Conservation (phyloP, 2,329 filamentous ascomycete genomes). For the Beauveria bassiana region DNA sequence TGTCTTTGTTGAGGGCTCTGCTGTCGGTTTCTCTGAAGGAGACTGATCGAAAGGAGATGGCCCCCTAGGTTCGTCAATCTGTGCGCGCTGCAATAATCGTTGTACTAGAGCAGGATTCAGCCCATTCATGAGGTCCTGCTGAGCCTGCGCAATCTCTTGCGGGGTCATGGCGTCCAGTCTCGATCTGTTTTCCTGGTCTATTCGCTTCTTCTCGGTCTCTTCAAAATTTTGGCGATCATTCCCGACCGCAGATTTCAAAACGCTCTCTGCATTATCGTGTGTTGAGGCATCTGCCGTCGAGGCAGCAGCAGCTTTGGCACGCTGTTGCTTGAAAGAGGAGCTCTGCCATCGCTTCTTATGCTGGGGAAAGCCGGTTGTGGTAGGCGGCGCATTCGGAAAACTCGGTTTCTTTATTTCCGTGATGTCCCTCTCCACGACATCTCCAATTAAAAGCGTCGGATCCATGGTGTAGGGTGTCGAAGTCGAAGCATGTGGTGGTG, state of each 20-base stretch:
- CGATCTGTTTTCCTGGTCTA: conserved; percentile 75
- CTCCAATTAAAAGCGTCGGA: conserved; percentile 55
- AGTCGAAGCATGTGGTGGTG: neutral
- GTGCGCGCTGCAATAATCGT: conserved; percentile 66
- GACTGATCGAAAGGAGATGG: conserved; percentile 36
- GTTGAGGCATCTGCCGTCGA: neutral
- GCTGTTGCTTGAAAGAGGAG: conserved; percentile 70
- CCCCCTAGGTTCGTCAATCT: conserved; percentile 55
- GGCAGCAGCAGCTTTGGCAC: conserved; percentile 17
- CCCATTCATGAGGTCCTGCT: conserved; percentile 69
- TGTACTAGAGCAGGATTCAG: conserved; percentile 71
- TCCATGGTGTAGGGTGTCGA: conserved; percentile 23
- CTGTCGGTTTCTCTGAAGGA: conserved; percentile 14
- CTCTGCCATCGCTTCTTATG: conserved; percentile 68
- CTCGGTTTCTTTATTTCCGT: conserved; percentile 53
- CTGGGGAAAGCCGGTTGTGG: conserved; percentile 71
- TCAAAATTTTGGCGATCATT: conserved; percentile 20
- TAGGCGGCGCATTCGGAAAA: conserved; percentile 37
- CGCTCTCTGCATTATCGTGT: conserved; percentile 1
- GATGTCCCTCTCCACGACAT: conserved; percentile 70
- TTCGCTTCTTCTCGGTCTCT: conserved; percentile 58
- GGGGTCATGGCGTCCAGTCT: conserved; percentile 70
- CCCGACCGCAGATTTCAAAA: conserved; percentile 6
- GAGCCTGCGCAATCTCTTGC: conserved; percentile 73
- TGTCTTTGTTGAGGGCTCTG: neutral